These are phyloP conservation scores for Penicillium palitans DNA, from an alignment of 2,329 filamentous ascomycete species.

Conservation along the genomic window DNA sequence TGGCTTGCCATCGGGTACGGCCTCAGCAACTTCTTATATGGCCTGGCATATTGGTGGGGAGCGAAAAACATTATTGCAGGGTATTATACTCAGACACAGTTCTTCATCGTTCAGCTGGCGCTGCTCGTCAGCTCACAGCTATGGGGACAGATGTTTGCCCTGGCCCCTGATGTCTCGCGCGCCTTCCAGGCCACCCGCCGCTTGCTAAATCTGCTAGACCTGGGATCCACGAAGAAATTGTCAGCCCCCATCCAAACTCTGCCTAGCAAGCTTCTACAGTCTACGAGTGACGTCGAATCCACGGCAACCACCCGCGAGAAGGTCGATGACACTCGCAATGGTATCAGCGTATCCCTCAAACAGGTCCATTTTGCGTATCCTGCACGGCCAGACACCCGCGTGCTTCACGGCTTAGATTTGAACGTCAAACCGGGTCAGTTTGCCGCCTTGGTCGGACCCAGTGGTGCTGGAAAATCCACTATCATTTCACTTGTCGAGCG, in stretches of 20 bases:
- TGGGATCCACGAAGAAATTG: constrained; percentile 21
- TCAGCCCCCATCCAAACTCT: not conserved
- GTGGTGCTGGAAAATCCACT: constrained; percentile 67
- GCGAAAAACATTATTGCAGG: constrained; percentile 67
- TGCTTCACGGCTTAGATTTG: constrained; percentile 59
- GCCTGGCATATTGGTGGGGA: constrained; percentile 78
- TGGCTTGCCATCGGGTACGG: constrained; percentile 46
- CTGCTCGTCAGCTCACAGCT: constrained; percentile 71
- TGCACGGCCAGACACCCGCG: constrained; percentile 58
- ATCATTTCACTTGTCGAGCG: constrained; percentile 59
- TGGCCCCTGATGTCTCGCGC: constrained; percentile 69
- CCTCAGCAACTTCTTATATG: constrained; percentile 65
- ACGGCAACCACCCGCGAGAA: not conserved
- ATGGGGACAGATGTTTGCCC: constrained; percentile 70
- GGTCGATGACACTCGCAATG: constrained; percentile 21
- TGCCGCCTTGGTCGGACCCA: constrained; percentile 63
- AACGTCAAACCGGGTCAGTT: constrained; percentile 48
- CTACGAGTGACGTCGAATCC: constrained; percentile 3
- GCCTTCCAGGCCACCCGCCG: constrained; percentile 62
- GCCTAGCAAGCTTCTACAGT: not conserved
- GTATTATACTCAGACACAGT: constrained; percentile 64
- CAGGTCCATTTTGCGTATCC: constrained; percentile 67
- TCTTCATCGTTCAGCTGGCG: constrained; percentile 70
- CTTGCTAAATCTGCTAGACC: constrained; percentile 48
- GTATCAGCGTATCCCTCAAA: constrained; percentile 53